Conservation (phyloP, 2,329 filamentous ascomycete genomes). For the Paecilomyces dactylethromorphus region DNA sequence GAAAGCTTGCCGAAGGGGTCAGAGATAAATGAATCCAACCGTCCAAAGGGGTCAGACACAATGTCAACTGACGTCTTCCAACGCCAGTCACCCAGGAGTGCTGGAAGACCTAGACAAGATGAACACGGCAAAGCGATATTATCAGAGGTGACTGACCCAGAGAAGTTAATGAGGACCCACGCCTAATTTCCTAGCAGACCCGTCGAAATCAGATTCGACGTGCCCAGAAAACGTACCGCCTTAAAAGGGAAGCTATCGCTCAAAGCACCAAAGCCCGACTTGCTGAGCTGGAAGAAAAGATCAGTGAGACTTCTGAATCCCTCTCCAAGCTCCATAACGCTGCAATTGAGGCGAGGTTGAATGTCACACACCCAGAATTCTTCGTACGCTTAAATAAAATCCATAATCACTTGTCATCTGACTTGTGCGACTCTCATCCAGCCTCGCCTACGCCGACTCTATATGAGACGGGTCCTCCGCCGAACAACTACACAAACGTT, state of each 20-base stretch:
- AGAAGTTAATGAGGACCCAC: neutral
- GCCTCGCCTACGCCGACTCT: neutral
- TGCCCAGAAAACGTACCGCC: constrained; percentile 75
- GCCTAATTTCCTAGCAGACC: neutral
- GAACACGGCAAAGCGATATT: neutral
- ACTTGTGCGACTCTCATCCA: neutral
- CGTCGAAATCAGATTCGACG: constrained; percentile 79
- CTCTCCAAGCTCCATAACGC: constrained; percentile 62
- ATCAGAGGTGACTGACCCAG: neutral
- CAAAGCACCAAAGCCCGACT: constrained; percentile 64
- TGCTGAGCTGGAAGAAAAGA: constrained; percentile 57
- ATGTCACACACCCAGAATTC: constrained; percentile 3
- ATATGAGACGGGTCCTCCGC: neutral
- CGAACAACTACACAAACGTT: neutral
- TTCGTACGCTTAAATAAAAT: neutral
- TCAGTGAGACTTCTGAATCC: constrained; percentile 65
- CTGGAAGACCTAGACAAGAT: neutral
- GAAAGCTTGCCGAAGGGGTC: neutral
- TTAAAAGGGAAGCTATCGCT: constrained; percentile 75
- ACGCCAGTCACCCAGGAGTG: neutral
- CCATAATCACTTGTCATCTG: neutral
- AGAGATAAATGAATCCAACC: neutral
- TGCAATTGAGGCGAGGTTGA: constrained; percentile 44
- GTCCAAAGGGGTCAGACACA: neutral
- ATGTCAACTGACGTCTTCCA: neutral